Evolutionary conservation across 768 basidiomycete species (phyloP).

Genomic region (Hortiboletus flavorubellus): DNA sequence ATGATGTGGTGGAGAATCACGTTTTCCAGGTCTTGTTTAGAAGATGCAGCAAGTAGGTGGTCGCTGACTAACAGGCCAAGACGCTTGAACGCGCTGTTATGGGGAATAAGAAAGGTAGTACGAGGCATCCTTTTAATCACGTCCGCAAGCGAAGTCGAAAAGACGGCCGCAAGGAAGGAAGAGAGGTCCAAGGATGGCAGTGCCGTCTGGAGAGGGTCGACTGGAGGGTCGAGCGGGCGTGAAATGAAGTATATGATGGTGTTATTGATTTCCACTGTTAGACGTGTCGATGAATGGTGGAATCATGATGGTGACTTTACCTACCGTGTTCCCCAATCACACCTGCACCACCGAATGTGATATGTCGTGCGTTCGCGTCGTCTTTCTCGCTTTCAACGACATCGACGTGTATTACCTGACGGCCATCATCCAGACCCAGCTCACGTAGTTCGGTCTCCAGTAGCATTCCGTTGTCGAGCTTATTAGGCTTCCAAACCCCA

Average conservation of each 20-base stretch:
- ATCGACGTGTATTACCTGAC: conserved; percentile 67
- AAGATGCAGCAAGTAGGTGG: conserved; percentile 77
- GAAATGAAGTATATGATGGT: conserved; percentile 89
- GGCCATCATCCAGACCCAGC: conserved; percentile 61
- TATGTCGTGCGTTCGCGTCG: conserved; percentile 44
- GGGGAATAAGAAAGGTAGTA: conserved; percentile 83
- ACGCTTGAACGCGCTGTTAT: conserved; percentile 83
- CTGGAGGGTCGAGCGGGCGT: conserved; percentile 76
- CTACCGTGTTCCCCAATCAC: conserved; percentile 75
- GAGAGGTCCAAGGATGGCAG: conserved; percentile 84
- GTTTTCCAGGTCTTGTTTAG: conserved; percentile 74
- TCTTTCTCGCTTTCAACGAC: conserved; percentile 52
- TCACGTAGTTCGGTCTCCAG: conserved; percentile 78
- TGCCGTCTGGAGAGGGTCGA: conserved; percentile 75
- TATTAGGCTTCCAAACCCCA: conserved; percentile 66
- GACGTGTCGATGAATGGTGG: conserved; percentile 6
- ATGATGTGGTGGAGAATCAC: conserved; percentile 89
- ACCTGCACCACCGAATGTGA: conserved; percentile 82
- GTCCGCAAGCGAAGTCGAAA: conserved; percentile 81
- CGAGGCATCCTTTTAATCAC: conserved; percentile 59
- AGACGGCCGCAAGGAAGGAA: conserved; percentile 85
- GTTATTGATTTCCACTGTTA: conserved; percentile 66
- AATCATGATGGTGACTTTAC: conserved; percentile 22
- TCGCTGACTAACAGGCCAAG: conserved; percentile 82
- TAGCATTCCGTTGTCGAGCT: conserved; percentile 70